Evolutionary conservation across 2,329 filamentous ascomycete genomes (phyloP), one percentile per base, ranked within the genome.

Genomic region (Apiospora rasikravindrae): DNA sequence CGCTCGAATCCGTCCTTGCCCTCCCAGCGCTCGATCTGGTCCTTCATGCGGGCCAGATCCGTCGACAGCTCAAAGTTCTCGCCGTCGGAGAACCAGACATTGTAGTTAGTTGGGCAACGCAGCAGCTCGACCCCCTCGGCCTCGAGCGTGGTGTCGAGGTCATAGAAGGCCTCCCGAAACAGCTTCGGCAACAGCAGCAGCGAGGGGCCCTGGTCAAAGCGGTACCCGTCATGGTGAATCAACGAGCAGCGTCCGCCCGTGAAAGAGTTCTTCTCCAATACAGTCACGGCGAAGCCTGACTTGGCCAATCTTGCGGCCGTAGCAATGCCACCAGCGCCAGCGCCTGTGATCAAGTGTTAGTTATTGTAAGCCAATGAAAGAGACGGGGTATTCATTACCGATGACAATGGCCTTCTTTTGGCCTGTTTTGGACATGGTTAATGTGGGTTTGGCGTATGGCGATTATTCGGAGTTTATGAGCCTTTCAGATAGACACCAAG

Each of bases 131-230:
- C 86, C n/a, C 90, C 91, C 78, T 94, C 92, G 0, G 83, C 85
- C 74, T 89, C 86, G 16, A 94, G 83, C 13, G 87, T 88, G 7
- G 92, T 94, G 73, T 86, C 91, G 1, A 94, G 87, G 76, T 94
- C 92, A 71, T 83, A 80, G 78, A 94, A 94, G 26, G 89, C 89
- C 81, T 93, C 89, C 40, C 87, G 85, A 84, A 94, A 95, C 71
- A 94, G 86, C 71, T 89, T 87, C 2, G 93, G 93, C 7, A 94
- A 88, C 0, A 95, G 86, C 24, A 94, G 87, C 4, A 94, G 87
- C 0, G 92, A 94, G 0, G 93, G 93, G 0, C 93, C 93, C 84
- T 94, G 92, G 78, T 95, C 93, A 83, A 94, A 94, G 72, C 93
- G 89, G 80, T 90, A 90, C 71, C 88, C 90, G 67, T 88, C 82